Base-by-base conservation (phyloP, 2,329 filamentous ascomycete species). In the Lecanicillium sp. region DNA sequence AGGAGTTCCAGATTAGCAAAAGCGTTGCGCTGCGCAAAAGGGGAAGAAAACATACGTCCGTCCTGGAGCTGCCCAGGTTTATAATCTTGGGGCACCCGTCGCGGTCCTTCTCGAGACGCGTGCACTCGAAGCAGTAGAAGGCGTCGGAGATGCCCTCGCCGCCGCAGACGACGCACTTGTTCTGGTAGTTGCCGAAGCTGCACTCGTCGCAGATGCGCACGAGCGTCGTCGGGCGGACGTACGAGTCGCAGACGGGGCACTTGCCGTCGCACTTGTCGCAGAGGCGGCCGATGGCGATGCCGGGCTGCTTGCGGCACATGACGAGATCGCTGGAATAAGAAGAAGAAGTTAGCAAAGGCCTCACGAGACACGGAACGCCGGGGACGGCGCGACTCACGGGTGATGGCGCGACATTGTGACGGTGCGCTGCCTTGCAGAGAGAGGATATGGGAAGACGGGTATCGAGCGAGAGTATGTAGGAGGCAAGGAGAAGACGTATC, bases 191-290 rank as follows among this genome's bases (percentile, higher is more conserved):
- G 64, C 93, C 93, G 68, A 98, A 98, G 66, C 87, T 90, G 77
- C 93, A 98, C 73, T 98, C 93, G 74, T 98, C 93, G 76, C 93
- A 98, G 73, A 98, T 97, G 62, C 91, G 89, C 52, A 95, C 93
- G 49, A 97, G 84, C 8, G 93, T 97, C 23, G 93, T 98, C 11
- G 93, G 93, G 14, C 93, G 90, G 55, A 98, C 93, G 79, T 98
- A 98, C 52, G 88, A 95, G 68, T 98, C 93, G 81, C 93, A 98
- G 52, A 98, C 90, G 56, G 93, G 93, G 63, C 93, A 98, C 75
- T 98, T 98, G 69, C 93, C 93, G 73, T 98, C 93, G 77, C 93
- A 98, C 74, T 98, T 98, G 75, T 98, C 93, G 79, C 93, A 98
- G 65, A 98, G 87, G 49, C 93, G 90, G 66, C 93, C 93, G 79